A percentile compares a stretch with the other conserved stretches of the same genome.
phyloP scores from a whole-genome alignment of 2,329 filamentous ascomycete genomes.

The Botrytis sinoallii region DNA sequence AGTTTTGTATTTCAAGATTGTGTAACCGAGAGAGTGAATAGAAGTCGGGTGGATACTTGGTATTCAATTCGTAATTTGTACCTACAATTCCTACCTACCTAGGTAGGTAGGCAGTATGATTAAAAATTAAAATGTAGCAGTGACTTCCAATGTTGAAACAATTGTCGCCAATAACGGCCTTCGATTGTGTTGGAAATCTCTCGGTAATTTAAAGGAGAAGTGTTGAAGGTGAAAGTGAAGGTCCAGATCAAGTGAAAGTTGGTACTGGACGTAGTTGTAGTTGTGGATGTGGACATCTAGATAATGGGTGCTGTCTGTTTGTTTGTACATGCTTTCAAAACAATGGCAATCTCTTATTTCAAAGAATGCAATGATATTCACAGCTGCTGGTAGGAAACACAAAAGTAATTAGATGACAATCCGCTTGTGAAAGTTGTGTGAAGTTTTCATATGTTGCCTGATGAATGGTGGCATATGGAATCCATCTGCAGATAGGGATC shows the following conservation, averaged over 20 bases:
- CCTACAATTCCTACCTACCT: background rate
- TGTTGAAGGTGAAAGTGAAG: background rate
- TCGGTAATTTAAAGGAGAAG: background rate
- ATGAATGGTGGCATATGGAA: background rate
- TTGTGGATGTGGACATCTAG: background rate
- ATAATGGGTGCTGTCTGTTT: background rate
- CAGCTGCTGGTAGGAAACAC: background rate
- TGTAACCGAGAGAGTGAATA: constrained; percentile 3
- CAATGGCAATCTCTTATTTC: background rate
- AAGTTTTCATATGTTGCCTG: background rate
- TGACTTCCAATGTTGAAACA: background rate
- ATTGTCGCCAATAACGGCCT: background rate
- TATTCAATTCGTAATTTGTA: background rate
- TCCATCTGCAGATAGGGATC: background rate
- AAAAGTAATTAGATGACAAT: background rate
- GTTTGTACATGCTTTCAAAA: background rate
- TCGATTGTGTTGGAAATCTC: background rate
- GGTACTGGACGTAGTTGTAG: background rate
- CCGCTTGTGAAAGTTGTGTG: background rate
- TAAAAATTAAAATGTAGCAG: background rate
- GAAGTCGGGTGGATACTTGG: background rate
- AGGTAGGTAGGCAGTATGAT: background rate
- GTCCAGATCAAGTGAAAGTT: background rate
- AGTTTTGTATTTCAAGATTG: background rate
- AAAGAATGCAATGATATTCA: background rate